phyloP scores from a whole-genome alignment of 176 grass and related monocot genomes.

The Tillandsia leiboldiana region DNA sequence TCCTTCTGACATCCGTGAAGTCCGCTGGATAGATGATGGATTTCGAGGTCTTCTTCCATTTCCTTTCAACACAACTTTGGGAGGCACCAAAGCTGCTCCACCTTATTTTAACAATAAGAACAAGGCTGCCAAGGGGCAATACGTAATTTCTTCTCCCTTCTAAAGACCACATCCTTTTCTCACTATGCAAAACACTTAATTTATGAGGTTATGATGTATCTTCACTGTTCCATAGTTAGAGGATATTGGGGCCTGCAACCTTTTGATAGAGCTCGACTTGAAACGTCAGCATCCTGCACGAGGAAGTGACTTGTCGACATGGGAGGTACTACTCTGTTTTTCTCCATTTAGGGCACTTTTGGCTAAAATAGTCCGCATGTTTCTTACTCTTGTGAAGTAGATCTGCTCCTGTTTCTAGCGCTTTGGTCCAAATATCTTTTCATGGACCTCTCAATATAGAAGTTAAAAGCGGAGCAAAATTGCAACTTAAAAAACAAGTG shows the following conservation, averaged over 20 bases:
- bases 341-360: neutral
- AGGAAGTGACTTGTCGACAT: constrained; percentile 60
- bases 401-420: too few relatives aligned
- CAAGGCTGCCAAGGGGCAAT: constrained; percentile 76
- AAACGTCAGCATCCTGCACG: constrained; percentile 68
- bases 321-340: constrained; percentile 60
- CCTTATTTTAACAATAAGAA: constrained; percentile 84
- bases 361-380: too few relatives aligned
- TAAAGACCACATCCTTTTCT: neutral
- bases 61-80: constrained; percentile 87
- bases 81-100: constrained; percentile 76
- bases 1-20: constrained; percentile 76
- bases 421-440: too few relatives aligned
- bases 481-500: too few relatives aligned
- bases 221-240: constrained; percentile 34
- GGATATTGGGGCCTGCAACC: constrained; percentile 56
- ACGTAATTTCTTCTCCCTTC: constrained; percentile 38
- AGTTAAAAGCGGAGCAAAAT: too few relatives aligned
- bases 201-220: neutral
- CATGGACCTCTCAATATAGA: too few relatives aligned
- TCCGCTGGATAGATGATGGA: constrained; percentile 91
- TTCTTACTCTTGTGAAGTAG: too few relatives aligned
- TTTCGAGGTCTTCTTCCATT: constrained; percentile 87
- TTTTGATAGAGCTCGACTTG: constrained; percentile 84
- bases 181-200: neutral